Percentiles rank a stretch among this genome's conserved stretches.
Conservation (phyloP, 169 alveolate species). For the Toxoplasma gondii region DNA sequence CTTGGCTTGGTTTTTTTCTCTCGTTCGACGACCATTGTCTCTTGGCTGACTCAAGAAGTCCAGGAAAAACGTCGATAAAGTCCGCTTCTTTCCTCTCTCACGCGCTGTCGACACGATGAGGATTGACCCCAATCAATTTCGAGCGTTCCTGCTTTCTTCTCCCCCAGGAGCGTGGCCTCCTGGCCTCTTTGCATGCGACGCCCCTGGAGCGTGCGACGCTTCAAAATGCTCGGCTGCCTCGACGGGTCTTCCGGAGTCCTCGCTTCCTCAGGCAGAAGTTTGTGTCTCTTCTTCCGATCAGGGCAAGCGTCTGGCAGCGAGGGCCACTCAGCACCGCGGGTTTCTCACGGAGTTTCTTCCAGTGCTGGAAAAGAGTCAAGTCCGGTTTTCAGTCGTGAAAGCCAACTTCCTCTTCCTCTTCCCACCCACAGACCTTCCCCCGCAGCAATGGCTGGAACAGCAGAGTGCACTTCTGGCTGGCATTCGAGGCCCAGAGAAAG, state of each 20-base stretch:
- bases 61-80: too few species aligned
- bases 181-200: neutral
- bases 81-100: neutral
- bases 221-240: neutral
- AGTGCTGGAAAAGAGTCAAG: neutral
- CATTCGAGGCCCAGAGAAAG: neutral
- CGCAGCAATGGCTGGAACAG: neutral
- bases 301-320: neutral
- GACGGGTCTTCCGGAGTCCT: neutral
- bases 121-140: neutral
- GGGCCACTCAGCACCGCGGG: neutral
- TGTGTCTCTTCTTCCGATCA: neutral
- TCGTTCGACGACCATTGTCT: too few species aligned
- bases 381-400: neutral
- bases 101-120: neutral
- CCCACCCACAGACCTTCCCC: neutral
- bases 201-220: neutral
- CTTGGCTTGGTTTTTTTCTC: too few species aligned
- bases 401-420: neutral
- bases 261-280: neutral
- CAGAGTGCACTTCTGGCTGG: neutral
- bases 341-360: neutral
- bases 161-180: neutral
- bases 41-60: too few species aligned
- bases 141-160: neutral